Evolutionary conservation across 352 stramenopile genomes (phyloP), one percentile per base, ranked within the genome.

Genomic region (Pythium vanterpoolii): DNA sequence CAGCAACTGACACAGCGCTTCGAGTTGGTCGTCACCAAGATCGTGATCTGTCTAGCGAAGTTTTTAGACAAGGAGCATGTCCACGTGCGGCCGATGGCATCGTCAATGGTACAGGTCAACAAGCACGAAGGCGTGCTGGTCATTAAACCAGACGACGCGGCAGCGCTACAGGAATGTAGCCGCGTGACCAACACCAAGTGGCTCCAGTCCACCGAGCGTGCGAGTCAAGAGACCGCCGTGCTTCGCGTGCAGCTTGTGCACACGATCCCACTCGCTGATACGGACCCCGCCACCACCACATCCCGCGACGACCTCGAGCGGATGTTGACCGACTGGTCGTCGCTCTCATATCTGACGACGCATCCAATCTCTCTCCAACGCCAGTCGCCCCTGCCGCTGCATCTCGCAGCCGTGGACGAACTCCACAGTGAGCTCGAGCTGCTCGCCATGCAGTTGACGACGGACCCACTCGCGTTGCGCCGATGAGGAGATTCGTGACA

Each of bases 291-390:
- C 28, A 26, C 28, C 21, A 16, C n/a, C n/a, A 56, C 27, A 23
- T 21, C 44, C 13, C 26, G 60, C 1, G 58, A 72, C 19, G 60
- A 55, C 3, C 34, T 70, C 9, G 60, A 55, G 28, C 42, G 57
- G 1, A 74, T 92, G 54, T 60, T 92, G 54, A 59, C 60, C 8
- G 77, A 92, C 36, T 89, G 88, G 34, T 56, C 79, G 38, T 73
- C 71, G 43, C 69, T 86, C n/a, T 89, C 80, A 38, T 92, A 83
- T 46, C 64, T 92, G 64, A 92, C 83, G 13, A 86, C 80, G 54
- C 78, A 92, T 39, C 83, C 83, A 16, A 72, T 86, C 44, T 82
- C 78, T 18, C 74, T 85, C 44, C 62, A 77, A 54, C 74, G 83
- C 16, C 73, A 83, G 46, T 89, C 77, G 6, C 83, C 83, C 13